A percentile compares a stretch with the other conserved stretches of the same genome.
Conservation (phyloP, 371 early-diverging fungal species). For the Syncephalastrum racemosum region DNA sequence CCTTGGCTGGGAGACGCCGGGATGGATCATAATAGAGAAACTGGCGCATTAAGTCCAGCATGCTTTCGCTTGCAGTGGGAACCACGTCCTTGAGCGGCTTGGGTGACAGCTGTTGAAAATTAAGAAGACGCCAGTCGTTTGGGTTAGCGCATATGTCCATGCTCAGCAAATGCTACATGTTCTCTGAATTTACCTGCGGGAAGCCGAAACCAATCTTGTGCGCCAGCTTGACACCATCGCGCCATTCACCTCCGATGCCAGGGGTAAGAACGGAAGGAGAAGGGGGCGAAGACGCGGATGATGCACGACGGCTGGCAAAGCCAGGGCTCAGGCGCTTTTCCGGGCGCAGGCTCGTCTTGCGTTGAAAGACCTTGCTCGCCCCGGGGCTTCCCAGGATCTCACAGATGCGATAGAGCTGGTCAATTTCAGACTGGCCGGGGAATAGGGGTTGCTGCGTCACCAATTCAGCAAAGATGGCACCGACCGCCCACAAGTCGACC, state of each 20-base stretch:
- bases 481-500: conserved; percentile 98
- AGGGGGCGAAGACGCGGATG: neutral
- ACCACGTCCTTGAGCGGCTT: conserved; percentile 62
- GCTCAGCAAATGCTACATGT: conserved; percentile 16
- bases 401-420: conserved; percentile 80
- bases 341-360: conserved; percentile 12
- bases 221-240: conserved; percentile 65
- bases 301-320: conserved; percentile 11
- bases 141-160: conserved; percentile 11
- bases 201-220: conserved; percentile 66
- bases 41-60: conserved; percentile 77
- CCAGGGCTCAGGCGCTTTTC: conserved; percentile 20
- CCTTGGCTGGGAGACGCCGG: conserved; percentile 75
- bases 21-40: conserved; percentile 89
- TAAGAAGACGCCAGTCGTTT: conserved; percentile 17
- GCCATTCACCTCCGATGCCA: conserved; percentile 50
- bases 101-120: conserved; percentile 38
- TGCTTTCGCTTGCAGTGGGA: conserved; percentile 59
- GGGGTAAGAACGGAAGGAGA: conserved; percentile 1
- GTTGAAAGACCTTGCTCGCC: conserved; percentile 4
- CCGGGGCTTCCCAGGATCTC: conserved; percentile 59
- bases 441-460: conserved; percentile 85
- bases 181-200: conserved; percentile 36
- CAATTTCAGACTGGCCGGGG: conserved; percentile 90
- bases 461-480: conserved; percentile 91